phyloP scores from a whole-genome alignment of 2,329 filamentous ascomycete species.

The Cryphonectria nitschkei region DNA sequence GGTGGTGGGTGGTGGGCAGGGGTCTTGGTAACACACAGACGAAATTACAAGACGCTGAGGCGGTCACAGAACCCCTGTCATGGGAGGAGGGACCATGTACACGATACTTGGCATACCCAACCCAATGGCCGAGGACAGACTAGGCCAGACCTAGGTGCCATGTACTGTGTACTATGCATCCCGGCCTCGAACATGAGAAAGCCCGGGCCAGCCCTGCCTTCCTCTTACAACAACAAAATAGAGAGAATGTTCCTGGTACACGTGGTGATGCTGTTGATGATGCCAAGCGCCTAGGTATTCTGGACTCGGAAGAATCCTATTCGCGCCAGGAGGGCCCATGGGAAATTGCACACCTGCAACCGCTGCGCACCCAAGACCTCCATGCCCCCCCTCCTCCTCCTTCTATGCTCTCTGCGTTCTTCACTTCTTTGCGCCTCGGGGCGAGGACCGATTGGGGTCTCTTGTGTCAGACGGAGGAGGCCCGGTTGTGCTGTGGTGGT shows the following conservation, averaged over 20 bases:
- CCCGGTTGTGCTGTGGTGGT: not conserved
- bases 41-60: conserved; percentile 24
- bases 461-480: not conserved
- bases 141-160: not conserved
- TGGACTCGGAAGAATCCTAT: not conserved
- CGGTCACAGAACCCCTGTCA: conserved; percentile 11
- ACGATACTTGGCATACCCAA: not conserved
- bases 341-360: conserved; percentile 9
- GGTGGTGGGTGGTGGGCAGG: conserved; percentile 12
- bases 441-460: not conserved
- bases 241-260: conserved; percentile 1
- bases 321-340: not conserved
- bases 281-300: conserved; percentile 14
- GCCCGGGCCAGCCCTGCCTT: conserved; percentile 12
- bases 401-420: not conserved
- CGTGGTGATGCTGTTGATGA: not conserved
- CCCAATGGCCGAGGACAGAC: not conserved
- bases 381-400: not conserved
- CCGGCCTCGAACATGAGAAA: not conserved
- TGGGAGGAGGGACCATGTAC: conserved; percentile 7
- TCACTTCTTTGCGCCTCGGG: not conserved
- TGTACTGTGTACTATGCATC: not conserved
- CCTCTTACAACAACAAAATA: conserved; percentile 3
- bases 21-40: conserved; percentile 24
- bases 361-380: not conserved